Evolutionary conservation across 352 stramenopile species (phyloP).

Genomic region (Globisporangium paroecandrum): DNA sequence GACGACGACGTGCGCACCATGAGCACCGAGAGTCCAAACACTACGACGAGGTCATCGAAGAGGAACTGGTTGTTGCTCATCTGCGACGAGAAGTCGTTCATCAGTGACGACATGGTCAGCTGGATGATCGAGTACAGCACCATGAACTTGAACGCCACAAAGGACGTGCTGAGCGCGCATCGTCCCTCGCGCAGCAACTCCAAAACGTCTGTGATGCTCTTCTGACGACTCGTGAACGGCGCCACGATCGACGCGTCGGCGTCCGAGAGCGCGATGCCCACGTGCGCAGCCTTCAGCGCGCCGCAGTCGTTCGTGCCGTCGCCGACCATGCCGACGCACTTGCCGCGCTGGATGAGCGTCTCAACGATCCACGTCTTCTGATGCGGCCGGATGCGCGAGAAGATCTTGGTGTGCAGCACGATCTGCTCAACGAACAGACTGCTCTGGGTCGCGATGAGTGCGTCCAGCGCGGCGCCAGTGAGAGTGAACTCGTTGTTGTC

Average conservation of each 20-base stretch:
- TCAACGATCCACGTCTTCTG: slow-evolving; percentile 83
- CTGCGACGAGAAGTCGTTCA: slow-evolving; percentile 60
- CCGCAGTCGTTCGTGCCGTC: slow-evolving; percentile 88
- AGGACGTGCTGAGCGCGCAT: slow-evolving; percentile 86
- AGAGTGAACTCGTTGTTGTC: slow-evolving; percentile 66
- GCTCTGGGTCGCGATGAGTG: slow-evolving; percentile 27
- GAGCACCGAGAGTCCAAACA: slow-evolving; percentile 65
- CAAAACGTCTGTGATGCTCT: slow-evolving; percentile 79
- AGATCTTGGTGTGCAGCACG: slow-evolving; percentile 59
- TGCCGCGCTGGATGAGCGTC: slow-evolving; percentile 49
- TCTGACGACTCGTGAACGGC: slow-evolving; percentile 88
- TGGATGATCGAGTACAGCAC: slow-evolving; percentile 91
- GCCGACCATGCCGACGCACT: slow-evolving; percentile 66
- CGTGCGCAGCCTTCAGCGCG: slow-evolving; percentile 88
- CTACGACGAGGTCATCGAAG: slow-evolving; percentile 71
- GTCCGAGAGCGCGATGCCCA: slow-evolving; percentile 85
- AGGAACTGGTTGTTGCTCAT: slow-evolving; percentile 82
- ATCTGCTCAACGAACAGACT: slow-evolving; percentile 50
- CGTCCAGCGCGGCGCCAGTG: slow-evolving; percentile 57
- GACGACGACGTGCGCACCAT: slow-evolving; percentile 63
- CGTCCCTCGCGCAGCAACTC: slow-evolving; percentile 86
- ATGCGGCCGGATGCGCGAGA: slow-evolving; percentile 66
- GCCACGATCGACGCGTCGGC: slow-evolving; percentile 88
- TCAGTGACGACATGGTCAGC: slow-evolving; percentile 59
- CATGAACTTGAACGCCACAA: slow-evolving; percentile 90